Base-by-base conservation (phyloP, 352 stramenopile genomes). In the Phytopythium kandeliae region DNA sequence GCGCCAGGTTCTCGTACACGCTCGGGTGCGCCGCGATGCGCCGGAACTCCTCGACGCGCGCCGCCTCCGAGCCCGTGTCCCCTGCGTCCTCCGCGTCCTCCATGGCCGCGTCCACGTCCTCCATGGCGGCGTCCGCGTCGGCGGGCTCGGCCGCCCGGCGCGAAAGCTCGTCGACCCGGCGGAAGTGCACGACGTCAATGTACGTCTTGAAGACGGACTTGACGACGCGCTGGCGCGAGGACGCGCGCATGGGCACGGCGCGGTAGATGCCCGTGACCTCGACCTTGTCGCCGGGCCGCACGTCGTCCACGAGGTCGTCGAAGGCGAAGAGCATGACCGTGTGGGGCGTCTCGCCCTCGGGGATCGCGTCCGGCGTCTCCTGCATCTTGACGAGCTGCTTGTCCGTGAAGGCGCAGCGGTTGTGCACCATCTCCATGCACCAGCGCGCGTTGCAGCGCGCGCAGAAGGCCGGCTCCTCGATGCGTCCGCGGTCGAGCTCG, bases 351-450 rank as follows among this genome's bases (percentile, higher is more conserved):
- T 99, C 96, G 38, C 97, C 97, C 46, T 98, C 96, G 1, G 97
- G 97, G 54, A 99, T 98, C 55, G 97, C 89, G 57, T 99, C 95
- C 0, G 97, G 96, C 12, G 94, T 98, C 68, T 99, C 97, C 61
- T 99, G 96, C 64, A 99, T 87, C 60, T 98, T 96, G 30, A 99
- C 79, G 64, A 99, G 77, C 71, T 99, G 97, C 68, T 99, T 99
- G 81, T 99, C 96, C 4, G 84, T 97, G 77, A 99, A 99, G 28
- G 96, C 67, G 58, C 95, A 99, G 12, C 94, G 89, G 67, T 99
- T 99, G 74, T 99, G 96, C 38, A 98, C 74, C 51, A 99, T 82
- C 58, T 96, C 81, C 85, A 98, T 98, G 43, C 92, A 94, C 69
- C 95, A 67, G 6, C 82, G 85, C n/a, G 85, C 83, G 33, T 92